Evolutionary conservation across 192 early-diverging fungal species (phyloP), one percentile per base, ranked within the genome.

Genomic region (Mortierella claussenii): DNA sequence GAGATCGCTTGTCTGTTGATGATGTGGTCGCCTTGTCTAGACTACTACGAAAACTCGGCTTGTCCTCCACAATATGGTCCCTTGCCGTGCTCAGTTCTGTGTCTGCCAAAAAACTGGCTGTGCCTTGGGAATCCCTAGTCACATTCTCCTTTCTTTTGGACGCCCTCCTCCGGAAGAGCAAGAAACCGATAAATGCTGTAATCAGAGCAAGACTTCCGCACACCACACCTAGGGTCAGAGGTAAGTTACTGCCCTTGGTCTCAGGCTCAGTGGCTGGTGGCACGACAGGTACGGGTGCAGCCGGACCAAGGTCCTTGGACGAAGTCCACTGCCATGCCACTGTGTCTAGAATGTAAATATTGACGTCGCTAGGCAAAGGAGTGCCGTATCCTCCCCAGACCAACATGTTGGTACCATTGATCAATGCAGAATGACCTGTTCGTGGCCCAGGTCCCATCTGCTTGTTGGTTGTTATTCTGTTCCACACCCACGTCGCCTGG

Each of bases 361-460:
- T 88, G 23, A 64, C 78, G 60, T 93, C 90, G 27, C 71, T 80
- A 10, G 76, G 79, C 1, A 78, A 50, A 9, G 55, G 58, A 6
- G 67, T 44, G 11, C 86, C 89, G 56, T 85, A 80, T 13, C 92
- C 92, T 34, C 92, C 92, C 76, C 83, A 93, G 26, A 91, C 80
- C 43, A 89, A 89, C 79, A 93, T 88, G 15, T 78, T 83, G 40
- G 78, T 82, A 26, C 81, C 75, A 55, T 86, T 75, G 2, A 89
- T 50, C 13, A 89, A 81, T 1, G 90, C 89, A 10, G 89, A 83
- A 55, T 93, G 92, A 31, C 92, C 91, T 49, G 83, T 81, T 31
- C 86, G 59, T 21, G 86, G 76, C 5, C 82, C 80, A 30, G 75
- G 91, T 34, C 79, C 90, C 44, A 49, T 78, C 21, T 26, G 60